Evolutionary conservation across 192 early-diverging fungal genomes (phyloP).

Genomic region (Funneliformis mosseae): DNA sequence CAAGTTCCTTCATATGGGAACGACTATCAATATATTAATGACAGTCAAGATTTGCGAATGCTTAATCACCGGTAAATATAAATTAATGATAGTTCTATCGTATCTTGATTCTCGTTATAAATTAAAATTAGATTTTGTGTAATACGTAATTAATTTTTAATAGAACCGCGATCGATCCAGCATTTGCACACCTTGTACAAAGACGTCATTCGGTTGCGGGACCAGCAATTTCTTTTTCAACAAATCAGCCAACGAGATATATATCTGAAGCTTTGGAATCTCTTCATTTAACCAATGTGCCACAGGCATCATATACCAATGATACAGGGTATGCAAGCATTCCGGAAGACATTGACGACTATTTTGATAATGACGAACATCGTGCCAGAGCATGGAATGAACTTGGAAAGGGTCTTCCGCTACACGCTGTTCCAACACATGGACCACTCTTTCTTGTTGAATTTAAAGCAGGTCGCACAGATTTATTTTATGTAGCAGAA

Average conservation of each 20-base stretch:
- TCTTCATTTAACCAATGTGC: slow-evolving; percentile 36
- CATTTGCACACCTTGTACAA: slow-evolving; percentile 39
- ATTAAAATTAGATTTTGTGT: background rate
- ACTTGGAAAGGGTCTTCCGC: slow-evolving; percentile 50
- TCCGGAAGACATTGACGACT: slow-evolving; percentile 41
- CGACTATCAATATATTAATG: slow-evolving; percentile 29
- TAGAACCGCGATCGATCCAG: slow-evolving; percentile 30
- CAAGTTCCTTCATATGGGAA: slow-evolving; percentile 40
- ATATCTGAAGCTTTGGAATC: slow-evolving; percentile 40
- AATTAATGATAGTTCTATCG: background rate
- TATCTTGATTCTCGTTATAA: background rate
- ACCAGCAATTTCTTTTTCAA: slow-evolving; percentile 44
- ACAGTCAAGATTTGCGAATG: slow-evolving; percentile 25
- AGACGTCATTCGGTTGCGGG: slow-evolving; percentile 56
- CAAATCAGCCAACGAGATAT: slow-evolving; percentile 35
- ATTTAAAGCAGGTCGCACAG: slow-evolving; percentile 86
- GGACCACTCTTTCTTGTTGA: slow-evolving; percentile 79
- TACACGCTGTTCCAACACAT: slow-evolving; percentile 48
- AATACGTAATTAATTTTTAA: slow-evolving; percentile 9
- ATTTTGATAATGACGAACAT: slow-evolving; percentile 43
- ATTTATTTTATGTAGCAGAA: slow-evolving; percentile 77
- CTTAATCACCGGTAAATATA: slow-evolving; percentile 27
- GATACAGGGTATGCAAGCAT: slow-evolving; percentile 24
- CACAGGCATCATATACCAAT: slow-evolving; percentile 32
- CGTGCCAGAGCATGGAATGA: slow-evolving; percentile 38